These are phyloP conservation scores for Trypanosoma avium DNA, from an alignment of 208 protist species.

Conservation along the genomic window DNA sequence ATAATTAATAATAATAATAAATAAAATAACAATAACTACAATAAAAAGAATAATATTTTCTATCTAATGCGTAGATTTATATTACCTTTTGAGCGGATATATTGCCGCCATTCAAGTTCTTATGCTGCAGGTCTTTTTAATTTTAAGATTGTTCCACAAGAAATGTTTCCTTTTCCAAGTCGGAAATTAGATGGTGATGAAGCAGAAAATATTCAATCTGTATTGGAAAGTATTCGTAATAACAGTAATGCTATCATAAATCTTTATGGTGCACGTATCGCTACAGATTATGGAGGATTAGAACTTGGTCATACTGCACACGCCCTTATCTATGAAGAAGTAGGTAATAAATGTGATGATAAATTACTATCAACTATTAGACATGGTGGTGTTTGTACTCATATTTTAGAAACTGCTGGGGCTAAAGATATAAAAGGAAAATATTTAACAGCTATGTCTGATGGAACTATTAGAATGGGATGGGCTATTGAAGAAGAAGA, in stretches of 20 bases:
- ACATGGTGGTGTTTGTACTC: slow-evolving; percentile 63
- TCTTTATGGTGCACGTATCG: slow-evolving; percentile 67
- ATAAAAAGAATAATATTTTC: background rate
- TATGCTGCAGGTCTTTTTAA: slow-evolving; percentile 85
- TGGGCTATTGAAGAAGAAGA: slow-evolving; percentile 74
- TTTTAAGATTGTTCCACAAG: slow-evolving; percentile 62
- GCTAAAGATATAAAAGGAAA: slow-evolving; percentile 79
- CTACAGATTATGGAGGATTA: slow-evolving; percentile 81
- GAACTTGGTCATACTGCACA: slow-evolving; percentile 77
- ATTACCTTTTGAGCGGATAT: slow-evolving; percentile 12
- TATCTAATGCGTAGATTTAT: slow-evolving; percentile 21
- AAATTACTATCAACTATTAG: slow-evolving; percentile 56
- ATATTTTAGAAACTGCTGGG: slow-evolving; percentile 65
- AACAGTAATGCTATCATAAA: slow-evolving; percentile 57
- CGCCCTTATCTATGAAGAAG: slow-evolving; percentile 76
- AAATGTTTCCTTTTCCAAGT: slow-evolving; percentile 82
- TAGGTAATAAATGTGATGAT: slow-evolving; percentile 55
- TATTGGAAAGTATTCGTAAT: slow-evolving; percentile 74
- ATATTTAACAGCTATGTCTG: slow-evolving; percentile 87
- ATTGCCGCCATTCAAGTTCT: slow-evolving; percentile 45
- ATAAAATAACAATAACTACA: no score
- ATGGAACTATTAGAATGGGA: slow-evolving; percentile 71
- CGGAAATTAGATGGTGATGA: slow-evolving; percentile 75
- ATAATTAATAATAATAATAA: no score
- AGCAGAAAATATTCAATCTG: slow-evolving; percentile 69